These are phyloP conservation scores for Aspergillus taichungensis DNA, from an alignment of 495 filamentous ascomycete species.

Conservation along the genomic window DNA sequence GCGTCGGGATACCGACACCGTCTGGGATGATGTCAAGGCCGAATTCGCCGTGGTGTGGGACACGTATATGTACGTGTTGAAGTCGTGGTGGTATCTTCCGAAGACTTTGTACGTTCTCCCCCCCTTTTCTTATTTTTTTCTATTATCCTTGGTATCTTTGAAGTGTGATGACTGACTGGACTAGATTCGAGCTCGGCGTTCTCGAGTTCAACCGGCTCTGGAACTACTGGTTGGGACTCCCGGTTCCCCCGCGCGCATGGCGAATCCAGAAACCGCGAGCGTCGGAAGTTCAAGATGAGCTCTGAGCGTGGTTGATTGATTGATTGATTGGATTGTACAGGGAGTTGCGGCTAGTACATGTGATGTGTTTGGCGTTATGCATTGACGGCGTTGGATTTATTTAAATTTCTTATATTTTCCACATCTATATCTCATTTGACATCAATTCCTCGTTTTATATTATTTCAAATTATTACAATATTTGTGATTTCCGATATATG, in stretches of 20 bases:
- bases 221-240: conserved; percentile 72
- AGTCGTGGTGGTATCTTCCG: conserved; percentile 62
- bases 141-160: no score
- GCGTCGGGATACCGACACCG: conserved; percentile 24
- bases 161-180: conserved; percentile 1
- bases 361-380: no score
- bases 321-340: neutral
- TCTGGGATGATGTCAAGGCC: conserved; percentile 49
- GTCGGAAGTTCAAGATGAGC: conserved; percentile 40
- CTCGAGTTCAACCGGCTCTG: conserved; percentile 56
- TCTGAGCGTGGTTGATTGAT: conserved; percentile 25
- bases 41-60: conserved; percentile 56
- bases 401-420: no score
- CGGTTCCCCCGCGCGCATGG: conserved; percentile 63
- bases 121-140: neutral
- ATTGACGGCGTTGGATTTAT: no score
- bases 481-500: neutral
- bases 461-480: neutral
- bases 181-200: conserved; percentile 51
- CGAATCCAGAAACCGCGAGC: conserved; percentile 39
- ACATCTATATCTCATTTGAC: no score
- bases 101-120: conserved; percentile 55
- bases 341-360: no score
- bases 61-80: conserved; percentile 55
- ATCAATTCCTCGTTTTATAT: no score